Evolutionary conservation across 805 yeast species (phyloP).

Genomic region (Metschnikowia picachoensis): DNA sequence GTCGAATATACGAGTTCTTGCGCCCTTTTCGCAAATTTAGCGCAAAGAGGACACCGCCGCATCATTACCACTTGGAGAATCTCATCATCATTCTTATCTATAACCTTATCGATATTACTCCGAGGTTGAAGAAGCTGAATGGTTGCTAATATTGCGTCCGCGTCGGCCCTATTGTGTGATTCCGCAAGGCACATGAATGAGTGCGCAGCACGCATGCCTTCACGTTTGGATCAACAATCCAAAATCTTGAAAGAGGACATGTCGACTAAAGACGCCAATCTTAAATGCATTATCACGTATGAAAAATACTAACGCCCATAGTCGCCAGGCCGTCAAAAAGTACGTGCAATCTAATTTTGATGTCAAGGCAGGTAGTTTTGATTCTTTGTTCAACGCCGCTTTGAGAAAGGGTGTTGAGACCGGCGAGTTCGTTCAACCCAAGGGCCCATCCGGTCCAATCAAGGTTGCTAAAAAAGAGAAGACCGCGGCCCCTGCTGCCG

Average conservation of each 20-base stretch:
- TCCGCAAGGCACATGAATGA: too few species aligned
- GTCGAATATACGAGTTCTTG: constrained; percentile 29
- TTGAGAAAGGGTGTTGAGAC: constrained; percentile 74
- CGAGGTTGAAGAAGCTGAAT: too few species aligned
- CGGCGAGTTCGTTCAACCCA: constrained; percentile 79
- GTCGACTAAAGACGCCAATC: too few species aligned
- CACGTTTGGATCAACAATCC: too few species aligned
- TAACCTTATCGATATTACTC: too few species aligned
- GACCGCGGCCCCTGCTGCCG: constrained; percentile 5
- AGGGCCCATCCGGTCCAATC: constrained; percentile 86
- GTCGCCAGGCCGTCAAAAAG: constrained; percentile 87
- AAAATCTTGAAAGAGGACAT: too few species aligned
- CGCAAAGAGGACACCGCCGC: background rate
- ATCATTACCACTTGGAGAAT: too few species aligned
- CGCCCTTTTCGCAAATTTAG: background rate
- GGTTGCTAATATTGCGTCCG: too few species aligned
- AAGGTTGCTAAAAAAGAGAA: constrained; percentile 51
- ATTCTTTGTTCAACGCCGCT: constrained; percentile 71
- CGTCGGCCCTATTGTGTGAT: too few species aligned
- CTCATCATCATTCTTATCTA: too few species aligned
- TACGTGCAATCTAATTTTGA: constrained; percentile 64
- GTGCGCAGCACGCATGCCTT: too few species aligned
- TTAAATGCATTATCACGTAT: too few species aligned
- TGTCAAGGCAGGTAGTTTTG: constrained; percentile 61
- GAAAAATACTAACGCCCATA: constrained; percentile 23